phyloP scores from a whole-genome alignment of 495 filamentous ascomycete species.

The Aspergillus campestris region DNA sequence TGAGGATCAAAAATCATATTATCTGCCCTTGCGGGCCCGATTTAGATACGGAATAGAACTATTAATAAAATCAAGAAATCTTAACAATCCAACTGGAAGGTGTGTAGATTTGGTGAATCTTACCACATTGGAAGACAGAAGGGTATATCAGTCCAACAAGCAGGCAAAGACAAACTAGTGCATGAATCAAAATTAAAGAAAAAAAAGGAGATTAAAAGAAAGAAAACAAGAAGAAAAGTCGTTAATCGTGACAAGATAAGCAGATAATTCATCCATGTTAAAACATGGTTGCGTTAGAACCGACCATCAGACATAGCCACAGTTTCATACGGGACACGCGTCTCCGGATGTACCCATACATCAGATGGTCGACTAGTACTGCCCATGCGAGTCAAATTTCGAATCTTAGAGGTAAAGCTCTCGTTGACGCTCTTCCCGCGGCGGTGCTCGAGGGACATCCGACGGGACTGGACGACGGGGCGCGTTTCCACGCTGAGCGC shows the following conservation, averaged over 20 bases:
- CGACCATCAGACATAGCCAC: conserved; percentile 20
- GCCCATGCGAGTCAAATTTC: conserved; percentile 59
- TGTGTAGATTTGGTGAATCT: no score
- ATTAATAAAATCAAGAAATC: conserved; percentile 1
- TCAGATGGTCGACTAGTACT: conserved; percentile 52
- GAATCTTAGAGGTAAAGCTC: conserved; percentile 55
- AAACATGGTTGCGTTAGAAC: conserved; percentile 7
- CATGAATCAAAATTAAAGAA: background rate
- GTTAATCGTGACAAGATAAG: conserved; percentile 4
- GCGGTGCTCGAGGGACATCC: conserved; percentile 48
- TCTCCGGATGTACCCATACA: conserved; percentile 16
- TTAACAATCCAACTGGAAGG: background rate
- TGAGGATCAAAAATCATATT: conserved; percentile 4
- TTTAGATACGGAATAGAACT: conserved; percentile 9
- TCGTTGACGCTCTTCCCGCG: conserved; percentile 61
- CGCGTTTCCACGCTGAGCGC: conserved; percentile 16
- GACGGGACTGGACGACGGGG: conserved; percentile 16
- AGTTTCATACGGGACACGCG: conserved; percentile 26
- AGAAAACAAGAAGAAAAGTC: conserved; percentile 4
- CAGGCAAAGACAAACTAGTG: no score
- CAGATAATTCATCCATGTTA: background rate
- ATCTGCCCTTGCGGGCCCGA: conserved; percentile 5
- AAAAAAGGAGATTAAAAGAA: conserved; percentile 1
- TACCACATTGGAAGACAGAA: no score
- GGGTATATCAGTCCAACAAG: no score